Conservation (phyloP, 805 yeast genomes). For the Pichia exigua region DNA sequence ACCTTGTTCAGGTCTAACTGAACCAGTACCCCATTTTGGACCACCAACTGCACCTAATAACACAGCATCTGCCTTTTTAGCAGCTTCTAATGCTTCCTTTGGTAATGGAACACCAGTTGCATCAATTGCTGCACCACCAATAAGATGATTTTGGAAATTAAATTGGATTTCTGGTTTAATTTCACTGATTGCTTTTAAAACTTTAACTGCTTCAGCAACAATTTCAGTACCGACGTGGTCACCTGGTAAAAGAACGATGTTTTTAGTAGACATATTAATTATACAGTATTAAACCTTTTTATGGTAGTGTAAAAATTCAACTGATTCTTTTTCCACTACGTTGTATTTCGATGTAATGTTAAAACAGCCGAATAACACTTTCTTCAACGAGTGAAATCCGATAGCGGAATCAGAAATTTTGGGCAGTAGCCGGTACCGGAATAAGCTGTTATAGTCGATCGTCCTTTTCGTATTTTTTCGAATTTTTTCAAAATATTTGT, state of each 20-base stretch:
- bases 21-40: slow-evolving; percentile 98
- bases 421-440: neutral
- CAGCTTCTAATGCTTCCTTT: slow-evolving; percentile 72
- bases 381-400: neutral
- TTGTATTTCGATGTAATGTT: too few relatives aligned
- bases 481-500: neutral
- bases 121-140: slow-evolving; percentile 98
- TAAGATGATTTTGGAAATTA: slow-evolving; percentile 73
- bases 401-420: neutral
- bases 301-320: neutral
- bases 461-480: neutral
- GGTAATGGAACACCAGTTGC: slow-evolving; percentile 92
- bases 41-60: slow-evolving; percentile 98
- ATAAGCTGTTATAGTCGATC: neutral
- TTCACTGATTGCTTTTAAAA: slow-evolving; percentile 67
- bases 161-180: slow-evolving; percentile 53
- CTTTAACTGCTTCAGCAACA: slow-evolving; percentile 85
- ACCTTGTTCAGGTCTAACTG: slow-evolving; percentile 97
- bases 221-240: slow-evolving; percentile 96
- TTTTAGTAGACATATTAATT: slow-evolving; percentile 37
- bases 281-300: neutral
- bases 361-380: neutral
- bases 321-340: too few relatives aligned
- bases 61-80: slow-evolving; percentile 90
- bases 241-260: slow-evolving; percentile 85